Base-by-base conservation (phyloP, 768 basidiomycete genomes). In the Mycena chlorophos region DNA sequence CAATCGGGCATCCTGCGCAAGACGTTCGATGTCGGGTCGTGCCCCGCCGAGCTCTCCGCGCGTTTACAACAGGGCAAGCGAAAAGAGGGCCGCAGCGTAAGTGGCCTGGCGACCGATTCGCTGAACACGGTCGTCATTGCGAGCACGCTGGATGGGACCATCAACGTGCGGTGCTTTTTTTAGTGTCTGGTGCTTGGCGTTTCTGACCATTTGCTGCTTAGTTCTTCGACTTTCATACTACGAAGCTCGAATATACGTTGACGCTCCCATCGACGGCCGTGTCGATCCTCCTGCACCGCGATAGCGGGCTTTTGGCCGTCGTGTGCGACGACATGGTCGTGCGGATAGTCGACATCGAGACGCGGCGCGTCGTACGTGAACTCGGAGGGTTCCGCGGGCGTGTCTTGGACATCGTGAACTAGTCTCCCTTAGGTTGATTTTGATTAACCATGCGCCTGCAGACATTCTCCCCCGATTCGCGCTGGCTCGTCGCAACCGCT, bases 151-250 rank as follows among this genome's bases (percentile, higher is more conserved):
- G 93, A 95, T 68, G 97, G 97, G 28, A 90, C 87, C 3, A 69
- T 98, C 49, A 92, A 93, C 66, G 96, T 95, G 64, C 53, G 89
- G n/a, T n/a, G n/a, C n/a, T n/a, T n/a, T n/a, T 78, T 50, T 30
- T 49, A 43, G 8, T 23, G n/a, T 23, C 40, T 27, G 28, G 4
- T 19, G 48, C 20, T 51, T 50, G 51, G n/a, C 14, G 2, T 37
- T 17, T 52, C 13, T 27, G 28, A 20, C 30, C 20, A 42, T 40
- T 40, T 62, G 38, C 58, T 49, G 25, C 20, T 46, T 63, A 99
- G 95, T 98, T 98, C 75, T 99, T 98, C 64, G 90, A 98, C 68
- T 98, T 99, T 71, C 92, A 96, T 65, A 86, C 88, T 2, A 84
- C 91, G 10, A 84, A 84, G 63, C 74, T 93, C 55, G 82, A 88